Conservation (phyloP, 306 rosid species). For the Gynostemma pentaphyllum region DNA sequence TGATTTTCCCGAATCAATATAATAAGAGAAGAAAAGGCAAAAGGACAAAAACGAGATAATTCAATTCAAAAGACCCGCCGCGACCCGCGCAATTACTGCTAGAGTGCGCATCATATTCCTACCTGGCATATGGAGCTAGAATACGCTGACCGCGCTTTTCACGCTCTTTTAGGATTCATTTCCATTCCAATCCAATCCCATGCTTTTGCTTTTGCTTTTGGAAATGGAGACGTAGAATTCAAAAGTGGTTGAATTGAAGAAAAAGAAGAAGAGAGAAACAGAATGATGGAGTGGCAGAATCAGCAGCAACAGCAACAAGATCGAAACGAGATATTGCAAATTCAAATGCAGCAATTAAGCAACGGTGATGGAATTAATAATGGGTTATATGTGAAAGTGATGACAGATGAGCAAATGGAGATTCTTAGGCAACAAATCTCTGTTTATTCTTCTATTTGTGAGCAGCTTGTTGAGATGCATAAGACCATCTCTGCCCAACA, state of each 20-base stretch:
- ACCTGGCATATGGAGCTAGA: conserved; percentile 5
- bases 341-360: conserved; percentile 8
- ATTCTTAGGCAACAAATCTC: conserved; percentile 50
- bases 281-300: conserved; percentile 13
- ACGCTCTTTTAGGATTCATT: background rate
- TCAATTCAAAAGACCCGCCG: conserved; percentile 8
- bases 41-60: background rate
- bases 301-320: conserved; percentile 12
- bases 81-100: conserved; percentile 11
- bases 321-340: conserved; percentile 3
- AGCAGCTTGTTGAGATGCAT: conserved; percentile 61
- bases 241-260: background rate
- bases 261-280: background rate
- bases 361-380: conserved; percentile 11
- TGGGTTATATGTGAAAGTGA: conserved; percentile 39
- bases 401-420: conserved; percentile 77
- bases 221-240: background rate
- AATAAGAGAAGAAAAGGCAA: no score
- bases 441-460: conserved; percentile 52
- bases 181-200: no score
- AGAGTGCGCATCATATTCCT: conserved; percentile 4
- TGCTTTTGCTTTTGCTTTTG: no score
- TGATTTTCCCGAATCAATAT: no score
- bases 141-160: conserved; percentile 4
- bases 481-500: conserved; percentile 51